Conservation (phyloP, 1,139 yeast genomes). For the Nakaseomyces kungkrabaensis region DNA sequence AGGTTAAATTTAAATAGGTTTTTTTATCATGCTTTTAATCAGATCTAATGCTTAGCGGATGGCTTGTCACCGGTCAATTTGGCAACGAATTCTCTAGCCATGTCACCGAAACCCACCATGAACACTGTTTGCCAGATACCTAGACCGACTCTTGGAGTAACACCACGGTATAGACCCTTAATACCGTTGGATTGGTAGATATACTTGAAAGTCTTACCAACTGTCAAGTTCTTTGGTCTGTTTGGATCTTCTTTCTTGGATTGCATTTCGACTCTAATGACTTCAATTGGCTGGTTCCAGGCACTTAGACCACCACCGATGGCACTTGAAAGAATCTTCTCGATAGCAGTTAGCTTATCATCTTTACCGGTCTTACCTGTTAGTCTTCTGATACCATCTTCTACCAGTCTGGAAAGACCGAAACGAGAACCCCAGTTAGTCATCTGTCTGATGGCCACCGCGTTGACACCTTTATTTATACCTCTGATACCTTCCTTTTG, state of each 20-base stretch:
- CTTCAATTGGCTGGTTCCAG: constrained; percentile 99
- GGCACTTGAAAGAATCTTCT: constrained; percentile 78
- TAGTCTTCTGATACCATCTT: constrained; percentile 60
- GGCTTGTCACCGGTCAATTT: constrained; percentile 48
- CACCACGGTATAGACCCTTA: constrained; percentile 91
- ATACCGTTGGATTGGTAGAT: constrained; percentile 75
- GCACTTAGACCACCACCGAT: constrained; percentile 97
- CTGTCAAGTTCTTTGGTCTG: constrained; percentile 86
- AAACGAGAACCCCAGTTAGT: constrained; percentile 98
- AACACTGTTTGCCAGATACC: constrained; percentile 98
- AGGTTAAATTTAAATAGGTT: neutral
- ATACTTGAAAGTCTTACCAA: constrained; percentile 68
- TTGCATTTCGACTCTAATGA: constrained; percentile 96
- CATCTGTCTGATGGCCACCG: constrained; percentile 98
- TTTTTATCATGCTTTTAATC: neutral
- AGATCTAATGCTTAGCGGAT: constrained; percentile 34
- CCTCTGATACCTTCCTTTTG: constrained; percentile 83
- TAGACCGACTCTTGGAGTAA: constrained; percentile 89
- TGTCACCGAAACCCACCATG: constrained; percentile 98
- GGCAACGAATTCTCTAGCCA: constrained; percentile 60
- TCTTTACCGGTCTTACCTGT: constrained; percentile 50
- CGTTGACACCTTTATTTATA: constrained; percentile 94
- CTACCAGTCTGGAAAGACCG: constrained; percentile 86
- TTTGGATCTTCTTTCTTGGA: constrained; percentile 85
- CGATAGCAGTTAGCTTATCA: constrained; percentile 59